Percentiles rank a stretch among this genome's conserved stretches.
These are phyloP conservation scores for Chaetomium strumarium DNA, from an alignment of 2,329 filamentous ascomycete genomes.

Conservation along the genomic window DNA sequence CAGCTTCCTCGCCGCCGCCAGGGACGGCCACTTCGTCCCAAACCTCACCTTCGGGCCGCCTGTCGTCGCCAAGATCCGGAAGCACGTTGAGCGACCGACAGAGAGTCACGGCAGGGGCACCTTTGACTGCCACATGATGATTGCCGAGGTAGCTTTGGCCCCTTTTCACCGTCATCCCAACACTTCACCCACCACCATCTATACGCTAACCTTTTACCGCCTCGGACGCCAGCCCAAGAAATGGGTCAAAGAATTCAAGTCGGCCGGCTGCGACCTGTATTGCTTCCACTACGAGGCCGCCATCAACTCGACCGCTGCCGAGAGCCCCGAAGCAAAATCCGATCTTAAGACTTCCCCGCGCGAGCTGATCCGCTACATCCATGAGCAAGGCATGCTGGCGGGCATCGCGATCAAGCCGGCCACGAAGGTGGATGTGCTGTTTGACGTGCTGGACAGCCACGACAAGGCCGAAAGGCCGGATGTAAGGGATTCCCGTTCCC, in stretches of 20 bases:
- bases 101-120: conserved; percentile 72
- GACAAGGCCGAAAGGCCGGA: conserved; percentile 76
- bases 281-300: conserved; percentile 99
- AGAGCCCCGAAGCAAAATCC: conserved; percentile 63
- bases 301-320: conserved; percentile 71
- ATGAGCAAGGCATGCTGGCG: conserved; percentile 79
- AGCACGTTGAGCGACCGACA: conserved; percentile 71
- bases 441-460: conserved; percentile 74
- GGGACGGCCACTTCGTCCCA: conserved; percentile 98
- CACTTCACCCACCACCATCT: not conserved
- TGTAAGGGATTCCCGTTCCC: conserved; percentile 50
- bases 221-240: conserved; percentile 70
- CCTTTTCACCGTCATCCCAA: not conserved
- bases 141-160: conserved; percentile 67
- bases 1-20: conserved; percentile 29
- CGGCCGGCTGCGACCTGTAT: conserved; percentile 95
- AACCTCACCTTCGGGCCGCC: conserved; percentile 97
- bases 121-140: conserved; percentile 99
- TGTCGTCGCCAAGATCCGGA: conserved; percentile 88
- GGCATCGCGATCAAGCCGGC: conserved; percentile 94
- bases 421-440: conserved; percentile 85
- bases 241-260: conserved; percentile 94
- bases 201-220: not conserved
- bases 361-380: conserved; percentile 85
- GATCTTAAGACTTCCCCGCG: conserved; percentile 72